Percentiles rank a stretch among this genome's conserved stretches.
phyloP scores from a whole-genome alignment of 2,329 filamentous ascomycete species.

The Chaetomium globosum region DNA sequence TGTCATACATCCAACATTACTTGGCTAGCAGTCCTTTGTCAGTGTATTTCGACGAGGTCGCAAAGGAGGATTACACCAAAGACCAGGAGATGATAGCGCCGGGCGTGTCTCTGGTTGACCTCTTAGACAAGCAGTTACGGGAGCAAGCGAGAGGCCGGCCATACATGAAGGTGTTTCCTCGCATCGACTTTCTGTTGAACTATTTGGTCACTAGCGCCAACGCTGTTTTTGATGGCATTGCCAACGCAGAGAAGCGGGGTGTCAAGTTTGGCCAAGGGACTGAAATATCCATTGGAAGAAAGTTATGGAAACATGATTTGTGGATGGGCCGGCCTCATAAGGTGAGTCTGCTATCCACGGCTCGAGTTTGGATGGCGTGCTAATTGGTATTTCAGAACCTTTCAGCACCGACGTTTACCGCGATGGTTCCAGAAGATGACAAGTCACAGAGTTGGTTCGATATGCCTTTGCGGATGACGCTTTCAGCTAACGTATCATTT shows the following conservation, averaged over 20 bases:
- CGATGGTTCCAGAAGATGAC: slow-evolving; percentile 46
- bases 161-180: slow-evolving; percentile 57
- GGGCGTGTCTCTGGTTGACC: slow-evolving; percentile 50
- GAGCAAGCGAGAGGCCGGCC: slow-evolving; percentile 51
- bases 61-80: slow-evolving; percentile 54
- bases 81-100: slow-evolving; percentile 51
- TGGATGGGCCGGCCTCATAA: slow-evolving; percentile 52
- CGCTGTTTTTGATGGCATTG: slow-evolving; percentile 67
- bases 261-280: slow-evolving; percentile 66
- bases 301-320: slow-evolving; percentile 58
- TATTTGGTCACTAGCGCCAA: slow-evolving; percentile 61
- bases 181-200: slow-evolving; percentile 65
- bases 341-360: slow-evolving; percentile 38
- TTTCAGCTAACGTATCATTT: background rate
- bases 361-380: background rate
- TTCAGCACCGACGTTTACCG: slow-evolving; percentile 45
- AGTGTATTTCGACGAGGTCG: slow-evolving; percentile 59
- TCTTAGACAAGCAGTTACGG: slow-evolving; percentile 54
- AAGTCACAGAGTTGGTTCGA: slow-evolving; percentile 43
- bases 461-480: too few relatives aligned
- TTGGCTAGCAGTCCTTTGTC: slow-evolving; percentile 67
- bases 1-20: slow-evolving; percentile 76
- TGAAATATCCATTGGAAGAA: slow-evolving; percentile 49
- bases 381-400: slow-evolving; percentile 25
- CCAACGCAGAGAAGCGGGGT: slow-evolving; percentile 68